Evolutionary conservation across 176 grass and related monocot genomes (phyloP).

Genomic region (Guadua angustifolia): DNA sequence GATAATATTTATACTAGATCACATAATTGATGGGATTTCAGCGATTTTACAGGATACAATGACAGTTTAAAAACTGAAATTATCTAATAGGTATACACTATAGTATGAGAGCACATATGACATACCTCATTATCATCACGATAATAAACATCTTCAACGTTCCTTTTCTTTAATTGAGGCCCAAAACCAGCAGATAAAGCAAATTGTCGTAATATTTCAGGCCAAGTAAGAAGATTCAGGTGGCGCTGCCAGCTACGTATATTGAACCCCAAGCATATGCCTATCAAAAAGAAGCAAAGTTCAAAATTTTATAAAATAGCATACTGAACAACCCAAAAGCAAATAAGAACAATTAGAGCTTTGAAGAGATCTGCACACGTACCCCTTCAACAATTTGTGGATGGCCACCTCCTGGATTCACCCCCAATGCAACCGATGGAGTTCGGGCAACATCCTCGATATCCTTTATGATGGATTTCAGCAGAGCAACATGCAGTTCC

Average conservation of each 20-base stretch:
- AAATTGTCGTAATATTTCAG: conserved; percentile 94
- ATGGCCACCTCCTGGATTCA: conserved; percentile 85
- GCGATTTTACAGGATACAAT: conserved; percentile 13
- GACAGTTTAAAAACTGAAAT: conserved; percentile 29
- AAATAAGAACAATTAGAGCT: conserved; percentile 18
- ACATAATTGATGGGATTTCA: not conserved
- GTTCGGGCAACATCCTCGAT: conserved; percentile 86
- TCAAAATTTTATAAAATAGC: conserved; percentile 26
- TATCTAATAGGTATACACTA: not conserved
- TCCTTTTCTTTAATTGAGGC: conserved; percentile 87
- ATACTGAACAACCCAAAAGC: conserved; percentile 9
- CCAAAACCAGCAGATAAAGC: conserved; percentile 95
- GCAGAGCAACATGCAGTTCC: conserved; percentile 80
- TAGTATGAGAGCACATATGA: conserved; percentile 1
- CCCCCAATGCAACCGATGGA: conserved; percentile 61
- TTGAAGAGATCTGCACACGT: conserved; percentile 15
- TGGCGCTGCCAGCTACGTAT: conserved; percentile 88
- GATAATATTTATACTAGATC: not conserved
- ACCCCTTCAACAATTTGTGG: conserved; percentile 95
- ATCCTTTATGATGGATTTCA: conserved; percentile 95
- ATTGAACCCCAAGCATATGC: conserved; percentile 96
- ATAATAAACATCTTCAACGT: conserved; percentile 60
- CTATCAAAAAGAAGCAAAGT: conserved; percentile 51
- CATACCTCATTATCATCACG: conserved; percentile 88
- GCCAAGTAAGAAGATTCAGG: conserved; percentile 94